Evolutionary conservation across 495 filamentous ascomycete species (phyloP).

Genomic region (Collariella sp.): DNA sequence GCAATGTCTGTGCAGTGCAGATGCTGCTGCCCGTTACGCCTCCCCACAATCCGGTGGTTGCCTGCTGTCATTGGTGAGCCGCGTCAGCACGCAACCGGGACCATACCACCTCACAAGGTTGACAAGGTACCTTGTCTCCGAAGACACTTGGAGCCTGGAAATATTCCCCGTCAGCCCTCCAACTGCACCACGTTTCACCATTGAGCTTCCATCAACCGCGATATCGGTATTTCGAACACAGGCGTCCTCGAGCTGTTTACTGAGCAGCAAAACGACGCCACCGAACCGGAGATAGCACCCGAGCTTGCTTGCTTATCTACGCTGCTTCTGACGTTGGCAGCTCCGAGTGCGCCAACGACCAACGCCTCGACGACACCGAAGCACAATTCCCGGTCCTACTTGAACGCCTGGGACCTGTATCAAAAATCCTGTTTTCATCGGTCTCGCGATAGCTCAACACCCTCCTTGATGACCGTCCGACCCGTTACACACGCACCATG

Average conservation of each 20-base stretch:
- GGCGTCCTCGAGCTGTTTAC: background rate
- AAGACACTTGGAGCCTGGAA: background rate
- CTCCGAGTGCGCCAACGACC: background rate
- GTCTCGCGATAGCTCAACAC: background rate
- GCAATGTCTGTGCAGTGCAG: too few relatives aligned
- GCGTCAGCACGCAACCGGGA: constrained; percentile 20
- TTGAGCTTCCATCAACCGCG: background rate
- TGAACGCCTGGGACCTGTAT: background rate
- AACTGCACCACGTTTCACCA: background rate
- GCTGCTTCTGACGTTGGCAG: background rate
- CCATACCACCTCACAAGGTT: too few relatives aligned
- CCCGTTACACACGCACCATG: constrained; percentile 29
- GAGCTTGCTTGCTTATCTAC: too few relatives aligned
- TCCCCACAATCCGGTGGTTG: background rate
- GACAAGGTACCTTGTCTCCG: too few relatives aligned
- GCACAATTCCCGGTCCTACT: background rate
- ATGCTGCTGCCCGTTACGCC: background rate
- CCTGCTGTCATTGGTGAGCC: constrained; percentile 12
- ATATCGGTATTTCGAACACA: background rate
- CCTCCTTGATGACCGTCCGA: constrained; percentile 23
- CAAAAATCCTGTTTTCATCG: background rate
- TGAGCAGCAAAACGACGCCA: background rate
- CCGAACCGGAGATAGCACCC: background rate
- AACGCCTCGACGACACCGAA: background rate
- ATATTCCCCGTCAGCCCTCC: background rate